phyloP scores from a whole-genome alignment of 1,139 yeast genomes.

The Saccharomycopsis hybrid region DNA sequence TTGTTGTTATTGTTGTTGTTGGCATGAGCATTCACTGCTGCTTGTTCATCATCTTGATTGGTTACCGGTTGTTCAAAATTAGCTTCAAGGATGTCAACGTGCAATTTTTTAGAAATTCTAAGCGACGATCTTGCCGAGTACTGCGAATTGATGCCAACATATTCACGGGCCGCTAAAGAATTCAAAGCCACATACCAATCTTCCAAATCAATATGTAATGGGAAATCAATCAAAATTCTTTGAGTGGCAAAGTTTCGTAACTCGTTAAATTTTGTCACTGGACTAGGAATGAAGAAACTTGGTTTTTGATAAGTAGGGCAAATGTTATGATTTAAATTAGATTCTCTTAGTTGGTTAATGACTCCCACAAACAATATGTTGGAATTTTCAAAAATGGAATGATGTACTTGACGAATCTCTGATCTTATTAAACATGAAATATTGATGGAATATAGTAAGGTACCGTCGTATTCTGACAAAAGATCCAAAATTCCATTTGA shows the following conservation, averaged over 20 bases:
- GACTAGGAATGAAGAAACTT: slow-evolving; percentile 22
- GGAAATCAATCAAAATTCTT: slow-evolving; percentile 55
- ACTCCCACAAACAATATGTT: slow-evolving; percentile 56
- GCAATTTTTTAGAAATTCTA: slow-evolving; percentile 49
- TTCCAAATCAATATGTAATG: slow-evolving; percentile 64
- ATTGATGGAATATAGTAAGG: slow-evolving; percentile 57
- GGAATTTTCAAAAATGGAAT: slow-evolving; percentile 55
- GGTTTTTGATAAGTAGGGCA: slow-evolving; percentile 13
- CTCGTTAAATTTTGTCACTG: slow-evolving; percentile 12
- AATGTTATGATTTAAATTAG: slow-evolving; percentile 20
- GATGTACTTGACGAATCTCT: slow-evolving; percentile 63
- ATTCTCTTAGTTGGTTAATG: slow-evolving; percentile 42
- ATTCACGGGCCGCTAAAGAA: slow-evolving; percentile 61
- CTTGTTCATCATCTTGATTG: slow-evolving; percentile 3
- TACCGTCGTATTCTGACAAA: slow-evolving; percentile 60
- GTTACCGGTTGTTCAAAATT: slow-evolving; percentile 32
- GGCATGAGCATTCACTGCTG: not conserved
- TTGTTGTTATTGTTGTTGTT: not conserved
- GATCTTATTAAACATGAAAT: slow-evolving; percentile 50
- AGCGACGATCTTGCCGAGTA: slow-evolving; percentile 30
- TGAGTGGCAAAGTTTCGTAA: slow-evolving; percentile 22
- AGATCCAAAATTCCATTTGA: slow-evolving; percentile 62
- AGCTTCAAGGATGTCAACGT: slow-evolving; percentile 63
- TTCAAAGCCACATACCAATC: slow-evolving; percentile 78
- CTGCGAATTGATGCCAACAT: slow-evolving; percentile 32